phyloP scores from a whole-genome alignment of 768 basidiomycete genomes.

The Hygrophorus russula region DNA sequence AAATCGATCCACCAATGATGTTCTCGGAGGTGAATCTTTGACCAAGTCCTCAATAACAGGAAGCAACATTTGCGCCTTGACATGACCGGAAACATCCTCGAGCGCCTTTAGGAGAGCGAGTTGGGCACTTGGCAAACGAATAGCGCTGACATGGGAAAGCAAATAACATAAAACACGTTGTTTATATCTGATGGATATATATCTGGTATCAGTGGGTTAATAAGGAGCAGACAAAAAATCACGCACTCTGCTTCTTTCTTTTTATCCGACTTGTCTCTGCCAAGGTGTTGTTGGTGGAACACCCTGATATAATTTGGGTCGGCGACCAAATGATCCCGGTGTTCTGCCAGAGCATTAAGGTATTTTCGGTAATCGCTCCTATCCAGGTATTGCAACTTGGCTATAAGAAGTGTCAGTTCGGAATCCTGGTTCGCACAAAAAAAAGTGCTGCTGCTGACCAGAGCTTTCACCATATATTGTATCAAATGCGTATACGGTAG shows the following conservation, averaged over 20 bases:
- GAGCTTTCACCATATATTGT: constrained; percentile 54
- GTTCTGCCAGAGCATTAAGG: constrained; percentile 34
- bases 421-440: constrained; percentile 3
- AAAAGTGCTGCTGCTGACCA: constrained; percentile 25
- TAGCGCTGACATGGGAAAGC: constrained; percentile 64
- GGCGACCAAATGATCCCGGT: constrained; percentile 44
- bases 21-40: constrained; percentile 7
- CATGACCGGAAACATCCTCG: constrained; percentile 33
- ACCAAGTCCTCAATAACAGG: constrained; percentile 40
- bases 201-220: constrained; percentile 2
- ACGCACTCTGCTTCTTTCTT: constrained; percentile 46
- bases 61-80: constrained; percentile 41
- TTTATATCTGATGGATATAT: constrained; percentile 41
- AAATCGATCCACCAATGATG: neutral
- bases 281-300: constrained; percentile 51
- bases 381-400: constrained; percentile 59
- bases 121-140: constrained; percentile 36
- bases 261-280: constrained; percentile 35
- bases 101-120: constrained; percentile 40
- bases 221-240: neutral
- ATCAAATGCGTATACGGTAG: constrained; percentile 62
- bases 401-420: constrained; percentile 10
- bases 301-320: constrained; percentile 47
- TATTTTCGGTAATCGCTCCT: constrained; percentile 54
- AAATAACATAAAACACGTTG: constrained; percentile 65